Base-by-base conservation (phyloP, 179 eudicot genomes). In the Pouteria campechiana region DNA sequence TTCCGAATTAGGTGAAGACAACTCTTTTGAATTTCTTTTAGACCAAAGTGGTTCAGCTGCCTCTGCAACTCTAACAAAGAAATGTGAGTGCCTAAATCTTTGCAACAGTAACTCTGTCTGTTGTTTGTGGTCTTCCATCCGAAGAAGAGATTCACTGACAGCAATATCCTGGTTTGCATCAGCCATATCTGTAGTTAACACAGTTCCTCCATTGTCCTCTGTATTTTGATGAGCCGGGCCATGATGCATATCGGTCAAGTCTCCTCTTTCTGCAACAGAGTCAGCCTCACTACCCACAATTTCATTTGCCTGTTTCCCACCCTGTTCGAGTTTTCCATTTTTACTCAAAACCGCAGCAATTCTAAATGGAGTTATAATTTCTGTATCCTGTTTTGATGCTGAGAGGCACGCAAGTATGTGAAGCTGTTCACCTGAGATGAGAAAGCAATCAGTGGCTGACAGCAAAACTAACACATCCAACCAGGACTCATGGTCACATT, bases 1-100 rank as follows among this genome's bases (percentile, higher is more conserved):
- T 25, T 61, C 70, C 41, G 64, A 60, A 37, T 50, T 19, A 37
- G 50, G 76, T 20, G 54, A 21, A 50, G 72, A 63, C 47, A 42
- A 38, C 37, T 67, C 80, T 21, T 37, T 32, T 37, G 65, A 40
- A 42, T 61, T 68, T 70, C 68, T 70, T 52, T 72, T 79, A 2
- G 87, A 72, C 95, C 95, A 90, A 49, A 86, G 90, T 21, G 76
- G 86, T 59, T 81, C 90, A 54, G 71, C 74, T 47, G 84, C 68
- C 55, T 81, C 90, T 4, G 82, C 74, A 57, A 86, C 70, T 28
- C 93, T 76, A 29, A 68, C 98, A 64, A 86, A 90, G 65, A 90
- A 90, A 53, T 90, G 98, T 45, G 98, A 90, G 50, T 79, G 63
- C 54, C 68, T 60, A 46, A 86, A 81, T 45, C 68, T 86, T 50